Percentiles rank a stretch among this genome's conserved stretches.
Evolutionary conservation across 2,329 filamentous ascomycete genomes (phyloP).

Genomic region (Apiospora rasikravindrae): DNA sequence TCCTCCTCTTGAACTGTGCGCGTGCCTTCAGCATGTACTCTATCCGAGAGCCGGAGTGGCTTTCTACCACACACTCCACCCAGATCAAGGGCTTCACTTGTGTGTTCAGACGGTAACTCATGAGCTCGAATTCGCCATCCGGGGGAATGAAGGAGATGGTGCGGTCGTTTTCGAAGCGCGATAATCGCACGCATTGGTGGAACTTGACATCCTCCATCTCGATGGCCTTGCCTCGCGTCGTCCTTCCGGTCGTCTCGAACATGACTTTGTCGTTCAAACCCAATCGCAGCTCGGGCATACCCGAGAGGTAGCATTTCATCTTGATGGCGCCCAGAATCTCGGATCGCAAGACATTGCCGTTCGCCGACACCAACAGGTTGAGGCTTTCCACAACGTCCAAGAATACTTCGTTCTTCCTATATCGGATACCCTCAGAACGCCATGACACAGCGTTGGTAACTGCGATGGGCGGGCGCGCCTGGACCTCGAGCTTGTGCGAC

Average conservation of each 20-base stretch:
- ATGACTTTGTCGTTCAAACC: slow-evolving; percentile 99
- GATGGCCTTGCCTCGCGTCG: slow-evolving; percentile 93
- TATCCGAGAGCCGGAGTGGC: slow-evolving; percentile 91
- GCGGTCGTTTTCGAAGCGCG: slow-evolving; percentile 95
- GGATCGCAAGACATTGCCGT: slow-evolving; percentile 92
- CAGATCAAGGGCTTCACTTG: slow-evolving; percentile 98
- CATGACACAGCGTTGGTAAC: slow-evolving; percentile 98
- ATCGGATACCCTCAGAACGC: slow-evolving; percentile 96
- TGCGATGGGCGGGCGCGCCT: slow-evolving; percentile 93
- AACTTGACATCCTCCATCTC: slow-evolving; percentile 99
- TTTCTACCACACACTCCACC: slow-evolving; percentile 98
- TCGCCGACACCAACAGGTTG: slow-evolving; percentile 92
- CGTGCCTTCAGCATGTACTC: slow-evolving; percentile 99
- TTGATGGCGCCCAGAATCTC: slow-evolving; percentile 98
- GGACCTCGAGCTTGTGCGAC: slow-evolving; percentile 96
- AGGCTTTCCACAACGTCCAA: slow-evolving; percentile 96
- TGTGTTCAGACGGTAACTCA: slow-evolving; percentile 98
- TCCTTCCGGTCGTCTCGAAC: slow-evolving; percentile 96
- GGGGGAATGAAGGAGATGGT: slow-evolving; percentile 99
- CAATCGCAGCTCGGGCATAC: slow-evolving; percentile 94
- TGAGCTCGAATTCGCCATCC: slow-evolving; percentile 97
- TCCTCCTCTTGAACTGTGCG: slow-evolving; percentile 96
- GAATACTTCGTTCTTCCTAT: slow-evolving; percentile 99
- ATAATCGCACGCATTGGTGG: slow-evolving; percentile 95
- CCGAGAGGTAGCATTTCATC: slow-evolving; percentile 99